Percentiles rank a stretch among this genome's conserved stretches.
Evolutionary conservation across 345 rosid species (phyloP).

Genomic region (Eucalyptus microcorys): DNA sequence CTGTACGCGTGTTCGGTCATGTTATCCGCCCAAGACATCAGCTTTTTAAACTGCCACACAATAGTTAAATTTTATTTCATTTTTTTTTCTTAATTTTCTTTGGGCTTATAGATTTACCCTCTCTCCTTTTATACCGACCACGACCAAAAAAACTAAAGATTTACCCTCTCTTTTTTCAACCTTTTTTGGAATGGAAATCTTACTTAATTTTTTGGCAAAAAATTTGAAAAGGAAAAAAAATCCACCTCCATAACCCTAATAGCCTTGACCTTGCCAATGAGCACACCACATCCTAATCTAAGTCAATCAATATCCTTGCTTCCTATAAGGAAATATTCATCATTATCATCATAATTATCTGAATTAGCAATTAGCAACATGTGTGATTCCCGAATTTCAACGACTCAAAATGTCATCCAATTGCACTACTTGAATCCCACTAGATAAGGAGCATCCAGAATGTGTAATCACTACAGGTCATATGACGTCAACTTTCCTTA

Average conservation of each 20-base stretch:
- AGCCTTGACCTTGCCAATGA: not conserved
- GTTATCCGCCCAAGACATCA: not conserved
- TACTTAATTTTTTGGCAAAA: not conserved
- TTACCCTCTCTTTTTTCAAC: not conserved
- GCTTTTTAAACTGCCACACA: not conserved
- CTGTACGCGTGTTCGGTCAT: not conserved
- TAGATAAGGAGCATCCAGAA: not conserved
- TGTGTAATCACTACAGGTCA: not conserved
- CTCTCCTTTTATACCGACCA: too few species aligned
- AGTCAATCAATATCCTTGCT: not conserved
- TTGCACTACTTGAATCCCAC: not conserved
- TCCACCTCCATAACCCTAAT: not conserved
- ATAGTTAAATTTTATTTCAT: not conserved
- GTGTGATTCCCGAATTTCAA: not conserved
- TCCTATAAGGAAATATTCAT: not conserved
- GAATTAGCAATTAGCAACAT: too few species aligned
- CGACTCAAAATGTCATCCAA: not conserved
- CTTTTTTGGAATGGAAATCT: not conserved
- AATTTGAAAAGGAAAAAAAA: not conserved
- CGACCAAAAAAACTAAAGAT: too few species aligned
- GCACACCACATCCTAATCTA: not conserved
- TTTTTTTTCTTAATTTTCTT: not conserved
- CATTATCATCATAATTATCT: not conserved
- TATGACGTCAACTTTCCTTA: not conserved
- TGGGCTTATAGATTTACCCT: not conserved